Evolutionary conservation across 2,329 filamentous ascomycete species (phyloP).

Genomic region (Colletotrichum simmondsii): DNA sequence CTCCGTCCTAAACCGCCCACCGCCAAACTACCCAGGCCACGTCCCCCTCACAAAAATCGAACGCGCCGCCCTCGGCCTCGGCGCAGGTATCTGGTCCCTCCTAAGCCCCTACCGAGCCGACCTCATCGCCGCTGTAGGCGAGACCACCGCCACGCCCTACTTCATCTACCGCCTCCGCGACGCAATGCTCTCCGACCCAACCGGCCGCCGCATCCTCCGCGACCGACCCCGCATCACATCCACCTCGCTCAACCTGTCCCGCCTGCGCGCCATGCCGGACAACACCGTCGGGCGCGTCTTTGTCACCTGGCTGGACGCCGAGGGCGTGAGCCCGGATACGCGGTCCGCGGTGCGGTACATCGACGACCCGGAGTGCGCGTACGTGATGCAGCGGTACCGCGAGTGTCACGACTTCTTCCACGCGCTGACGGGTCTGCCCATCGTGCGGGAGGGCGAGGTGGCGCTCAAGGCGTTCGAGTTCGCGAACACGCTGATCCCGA

Average conservation of each 20-base stretch:
- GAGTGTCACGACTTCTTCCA: constrained; percentile 99
- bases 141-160: constrained; percentile 93
- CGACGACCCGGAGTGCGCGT: constrained; percentile 94
- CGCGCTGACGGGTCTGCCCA: constrained; percentile 88
- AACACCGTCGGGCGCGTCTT: constrained; percentile 86
- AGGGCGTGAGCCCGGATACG: constrained; percentile 93
- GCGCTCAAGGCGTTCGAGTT: constrained; percentile 99
- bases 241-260: constrained; percentile 71
- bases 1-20: constrained; percentile 86
- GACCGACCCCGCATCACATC: constrained; percentile 91
- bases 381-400: constrained; percentile 97
- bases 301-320: constrained; percentile 90
- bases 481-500: constrained; percentile 91
- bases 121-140: constrained; percentile 92
- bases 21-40: constrained; percentile 91
- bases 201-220: constrained; percentile 89
- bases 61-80: constrained; percentile 75
- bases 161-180: constrained; percentile 93
- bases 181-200: constrained; percentile 86
- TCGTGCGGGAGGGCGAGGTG: constrained; percentile 94
- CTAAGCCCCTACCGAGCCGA: constrained; percentile 87
- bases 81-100: constrained; percentile 71
- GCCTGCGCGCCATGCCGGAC: constrained; percentile 77
- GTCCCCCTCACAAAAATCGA: constrained; percentile 86
- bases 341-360: constrained; percentile 86